These are phyloP conservation scores for Amaranthus tricolor DNA, from an alignment of 179 eudicot species.

Conservation along the genomic window DNA sequence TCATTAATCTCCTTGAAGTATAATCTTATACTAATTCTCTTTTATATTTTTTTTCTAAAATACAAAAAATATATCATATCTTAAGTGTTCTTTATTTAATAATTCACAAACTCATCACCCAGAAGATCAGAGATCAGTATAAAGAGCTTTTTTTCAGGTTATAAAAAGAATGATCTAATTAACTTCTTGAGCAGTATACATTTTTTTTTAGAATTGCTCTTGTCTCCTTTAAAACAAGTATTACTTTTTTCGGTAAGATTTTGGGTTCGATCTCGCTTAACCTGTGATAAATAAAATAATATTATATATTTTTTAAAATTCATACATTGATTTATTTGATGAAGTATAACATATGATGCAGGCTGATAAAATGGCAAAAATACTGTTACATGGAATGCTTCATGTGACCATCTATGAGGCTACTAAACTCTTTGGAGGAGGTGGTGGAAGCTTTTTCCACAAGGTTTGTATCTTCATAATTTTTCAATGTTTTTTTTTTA, in stretches of 20 bases:
- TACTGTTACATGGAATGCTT: constrained; percentile 65
- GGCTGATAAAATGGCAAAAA: constrained; percentile 48
- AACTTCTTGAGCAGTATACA: too few relatives aligned
- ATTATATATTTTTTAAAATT: neutral
- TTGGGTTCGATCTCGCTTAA: too few relatives aligned
- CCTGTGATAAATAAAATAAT: neutral
- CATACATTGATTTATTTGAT: neutral
- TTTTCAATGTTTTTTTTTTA: neutral
- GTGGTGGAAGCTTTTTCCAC: constrained; percentile 36
- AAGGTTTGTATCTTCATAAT: constrained; percentile 35
- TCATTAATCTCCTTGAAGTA: neutral
- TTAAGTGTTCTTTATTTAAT: neutral
- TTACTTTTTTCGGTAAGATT: too few relatives aligned
- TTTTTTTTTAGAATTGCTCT: too few relatives aligned
- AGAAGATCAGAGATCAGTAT: constrained; percentile 3
- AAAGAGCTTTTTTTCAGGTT: neutral
- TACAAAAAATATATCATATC: neutral
- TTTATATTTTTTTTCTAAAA: neutral
- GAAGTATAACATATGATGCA: neutral
- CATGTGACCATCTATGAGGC: constrained; percentile 67
- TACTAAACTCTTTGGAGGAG: constrained; percentile 41
- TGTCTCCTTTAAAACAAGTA: too few relatives aligned
- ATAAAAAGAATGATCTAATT: too few relatives aligned
- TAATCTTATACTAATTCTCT: neutral
- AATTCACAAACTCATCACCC: neutral